Conservation (phyloP, 2,329 filamentous ascomycete species). For the Dryadomyces quercus-mongolicae region DNA sequence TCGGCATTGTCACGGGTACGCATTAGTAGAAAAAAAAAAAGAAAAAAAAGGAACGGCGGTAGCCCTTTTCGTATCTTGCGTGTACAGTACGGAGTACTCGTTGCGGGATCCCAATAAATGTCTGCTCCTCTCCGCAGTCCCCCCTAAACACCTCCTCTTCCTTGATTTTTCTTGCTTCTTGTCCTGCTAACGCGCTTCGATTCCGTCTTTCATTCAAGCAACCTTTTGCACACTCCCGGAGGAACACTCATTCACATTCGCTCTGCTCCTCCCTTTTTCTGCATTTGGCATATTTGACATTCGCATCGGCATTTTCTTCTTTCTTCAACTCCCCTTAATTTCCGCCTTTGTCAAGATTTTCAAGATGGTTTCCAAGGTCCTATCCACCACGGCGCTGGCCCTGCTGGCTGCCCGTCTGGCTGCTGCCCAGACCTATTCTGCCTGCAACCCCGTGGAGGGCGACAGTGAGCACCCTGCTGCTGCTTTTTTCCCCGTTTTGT, state of each 20-base stretch:
- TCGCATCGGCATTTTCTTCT: not conserved
- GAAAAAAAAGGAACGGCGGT: no score
- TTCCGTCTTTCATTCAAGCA: not conserved
- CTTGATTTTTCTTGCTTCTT: not conserved
- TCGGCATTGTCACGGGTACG: not conserved
- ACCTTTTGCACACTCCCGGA: not conserved
- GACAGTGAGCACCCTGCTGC: constrained; percentile 16
- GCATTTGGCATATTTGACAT: no score
- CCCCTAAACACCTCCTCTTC: not conserved
- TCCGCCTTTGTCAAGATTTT: not conserved
- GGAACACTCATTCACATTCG: not conserved
- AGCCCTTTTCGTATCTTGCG: not conserved
- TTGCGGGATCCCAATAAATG: not conserved
- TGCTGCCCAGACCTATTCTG: constrained; percentile 43
- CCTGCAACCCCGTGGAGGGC: constrained; percentile 42
- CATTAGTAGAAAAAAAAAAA: not conserved
- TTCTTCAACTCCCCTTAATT: not conserved
- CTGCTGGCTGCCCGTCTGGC: constrained; percentile 33
- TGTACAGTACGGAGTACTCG: not conserved
- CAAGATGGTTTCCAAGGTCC: constrained; percentile 33
- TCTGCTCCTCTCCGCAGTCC: not conserved
- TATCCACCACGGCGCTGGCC: constrained; percentile 32
- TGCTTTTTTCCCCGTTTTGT: constrained; percentile 2
- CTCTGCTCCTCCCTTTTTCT: not conserved
- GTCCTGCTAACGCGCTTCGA: not conserved